These are phyloP conservation scores for Microthlaspi erraticum DNA, from an alignment of 345 rosid genomes.

Conservation along the genomic window DNA sequence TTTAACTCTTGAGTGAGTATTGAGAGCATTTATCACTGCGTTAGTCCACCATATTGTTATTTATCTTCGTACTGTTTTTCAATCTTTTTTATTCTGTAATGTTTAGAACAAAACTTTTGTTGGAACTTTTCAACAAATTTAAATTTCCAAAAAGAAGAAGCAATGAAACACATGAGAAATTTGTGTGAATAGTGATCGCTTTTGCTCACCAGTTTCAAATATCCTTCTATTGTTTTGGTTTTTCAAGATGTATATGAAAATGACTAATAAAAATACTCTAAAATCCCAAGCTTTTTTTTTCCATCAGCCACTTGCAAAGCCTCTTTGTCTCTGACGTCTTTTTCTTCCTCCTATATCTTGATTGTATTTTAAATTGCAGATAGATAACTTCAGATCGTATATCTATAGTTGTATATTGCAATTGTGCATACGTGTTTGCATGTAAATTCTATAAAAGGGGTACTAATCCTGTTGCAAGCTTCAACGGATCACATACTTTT, in stretches of 20 bases:
- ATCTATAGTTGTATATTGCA: neutral
- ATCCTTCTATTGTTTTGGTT: slow-evolving; percentile 18
- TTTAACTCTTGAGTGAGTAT: no score
- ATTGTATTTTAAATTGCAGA: neutral
- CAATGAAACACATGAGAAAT: no score
- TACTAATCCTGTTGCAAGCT: neutral
- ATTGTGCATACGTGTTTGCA: neutral
- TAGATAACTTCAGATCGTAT: neutral
- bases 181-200: no score
- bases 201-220: neutral
- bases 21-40: no score
- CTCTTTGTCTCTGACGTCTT: slow-evolving; percentile 11
- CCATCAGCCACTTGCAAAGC: slow-evolving; percentile 40
- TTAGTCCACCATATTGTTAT: no score
- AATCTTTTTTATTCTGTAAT: no score
- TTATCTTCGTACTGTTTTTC: no score
- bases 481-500: neutral
- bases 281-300: neutral
- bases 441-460: neutral
- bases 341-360: slow-evolving; percentile 3
- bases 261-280: neutral
- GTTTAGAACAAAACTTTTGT: no score
- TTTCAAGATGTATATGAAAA: neutral
- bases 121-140: no score
- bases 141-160: no score